These are phyloP conservation scores for Trichophaea hybrida DNA, from an alignment of 2,329 filamentous ascomycete species.

Conservation along the genomic window DNA sequence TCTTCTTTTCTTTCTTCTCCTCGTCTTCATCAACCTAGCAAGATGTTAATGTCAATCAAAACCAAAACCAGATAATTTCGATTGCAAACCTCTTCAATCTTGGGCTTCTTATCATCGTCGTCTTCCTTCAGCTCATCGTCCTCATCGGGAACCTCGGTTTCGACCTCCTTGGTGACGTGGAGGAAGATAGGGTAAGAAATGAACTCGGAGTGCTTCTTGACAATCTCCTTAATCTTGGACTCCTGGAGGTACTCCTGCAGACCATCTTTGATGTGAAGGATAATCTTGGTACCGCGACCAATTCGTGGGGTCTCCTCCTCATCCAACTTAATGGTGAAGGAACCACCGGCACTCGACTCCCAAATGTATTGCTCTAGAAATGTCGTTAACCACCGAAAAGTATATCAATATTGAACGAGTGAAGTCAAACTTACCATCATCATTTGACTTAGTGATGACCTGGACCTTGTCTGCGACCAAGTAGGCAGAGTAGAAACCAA, in stretches of 20 bases:
- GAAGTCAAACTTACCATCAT: slow-evolving; percentile 46
- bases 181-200: slow-evolving; percentile 99
- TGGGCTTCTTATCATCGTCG: slow-evolving; percentile 85
- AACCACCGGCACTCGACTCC: slow-evolving; percentile 95
- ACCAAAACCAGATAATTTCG: background rate
- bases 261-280: slow-evolving; percentile 99
- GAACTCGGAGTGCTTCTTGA: slow-evolving; percentile 99
- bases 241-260: slow-evolving; percentile 97
- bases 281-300: slow-evolving; percentile 91
- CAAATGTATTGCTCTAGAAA: slow-evolving; percentile 77
- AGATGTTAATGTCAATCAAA: slow-evolving; percentile 39
- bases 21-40: slow-evolving; percentile 56
- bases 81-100: slow-evolving; percentile 65
- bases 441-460: slow-evolving; percentile 97
- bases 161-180: slow-evolving; percentile 96
- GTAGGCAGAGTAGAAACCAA: slow-evolving; percentile 99
- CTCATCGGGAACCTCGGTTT: slow-evolving; percentile 97
- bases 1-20: slow-evolving; percentile 88
- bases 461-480: slow-evolving; percentile 93
- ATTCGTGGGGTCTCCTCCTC: slow-evolving; percentile 83
- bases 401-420: background rate
- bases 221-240: slow-evolving; percentile 98
- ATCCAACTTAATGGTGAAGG: slow-evolving; percentile 84
- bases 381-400: background rate
- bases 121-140: slow-evolving; percentile 58